Percentiles rank a stretch among this genome's conserved stretches.
Evolutionary conservation across 768 basidiomycete species (phyloP).

Genomic region (Holtermannia corniformis): DNA sequence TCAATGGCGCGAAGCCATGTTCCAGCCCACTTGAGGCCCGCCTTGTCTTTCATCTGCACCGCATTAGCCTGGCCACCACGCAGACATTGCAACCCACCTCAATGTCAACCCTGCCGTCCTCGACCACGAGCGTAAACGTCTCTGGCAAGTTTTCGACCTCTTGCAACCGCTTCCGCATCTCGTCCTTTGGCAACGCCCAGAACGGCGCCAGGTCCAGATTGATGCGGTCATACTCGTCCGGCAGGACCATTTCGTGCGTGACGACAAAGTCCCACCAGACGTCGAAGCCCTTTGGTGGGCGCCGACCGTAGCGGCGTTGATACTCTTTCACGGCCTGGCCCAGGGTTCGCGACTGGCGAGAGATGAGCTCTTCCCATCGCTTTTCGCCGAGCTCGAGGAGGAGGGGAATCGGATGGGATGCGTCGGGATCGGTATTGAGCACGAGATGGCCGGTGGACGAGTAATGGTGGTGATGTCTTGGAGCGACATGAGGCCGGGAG

Average conservation of each 20-base stretch:
- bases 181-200: slow-evolving; percentile 35
- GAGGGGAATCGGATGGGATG: slow-evolving; percentile 41
- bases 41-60: slow-evolving; percentile 29
- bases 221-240: slow-evolving; percentile 41
- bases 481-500: too few relatives aligned
- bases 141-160: slow-evolving; percentile 40
- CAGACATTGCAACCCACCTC: slow-evolving; percentile 17
- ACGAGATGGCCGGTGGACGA: slow-evolving; percentile 37
- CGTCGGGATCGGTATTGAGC: slow-evolving; percentile 13
- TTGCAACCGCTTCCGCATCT: slow-evolving; percentile 36
- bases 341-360: slow-evolving; percentile 38
- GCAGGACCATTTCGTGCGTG: slow-evolving; percentile 29
- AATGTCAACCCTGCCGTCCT: slow-evolving; percentile 29
- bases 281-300: slow-evolving; percentile 44
- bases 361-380: slow-evolving; percentile 39
- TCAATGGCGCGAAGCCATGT: slow-evolving; percentile 33
- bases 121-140: slow-evolving; percentile 32
- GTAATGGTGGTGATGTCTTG: slow-evolving; percentile 22
- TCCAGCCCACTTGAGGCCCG: slow-evolving; percentile 37
- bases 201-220: slow-evolving; percentile 40
- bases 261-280: slow-evolving; percentile 40
- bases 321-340: slow-evolving; percentile 42
- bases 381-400: slow-evolving; percentile 38
- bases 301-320: slow-evolving; percentile 38
- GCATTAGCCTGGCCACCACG: not conserved